phyloP scores from a whole-genome alignment of 257 asterid species.

The Pogostemon cablin region DNA sequence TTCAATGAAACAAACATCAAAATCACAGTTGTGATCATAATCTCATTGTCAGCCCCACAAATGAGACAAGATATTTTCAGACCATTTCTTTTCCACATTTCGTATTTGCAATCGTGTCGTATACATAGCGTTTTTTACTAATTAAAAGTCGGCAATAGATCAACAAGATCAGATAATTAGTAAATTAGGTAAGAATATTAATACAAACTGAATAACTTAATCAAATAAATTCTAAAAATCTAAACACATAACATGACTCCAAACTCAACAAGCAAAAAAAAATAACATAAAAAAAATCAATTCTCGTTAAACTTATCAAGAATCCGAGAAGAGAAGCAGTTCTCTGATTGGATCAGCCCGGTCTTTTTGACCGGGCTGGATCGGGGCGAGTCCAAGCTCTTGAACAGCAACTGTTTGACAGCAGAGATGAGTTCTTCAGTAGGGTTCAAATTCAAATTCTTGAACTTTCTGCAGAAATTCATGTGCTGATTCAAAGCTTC shows the following conservation, averaged over 20 bases:
- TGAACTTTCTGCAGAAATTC: constrained; percentile 72
- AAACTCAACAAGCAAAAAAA: background rate
- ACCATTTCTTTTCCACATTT: background rate
- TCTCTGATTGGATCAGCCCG: constrained; percentile 43
- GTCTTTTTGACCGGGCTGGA: constrained; percentile 40
- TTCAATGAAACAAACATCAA: background rate
- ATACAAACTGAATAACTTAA: too few species aligned
- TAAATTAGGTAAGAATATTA: too few species aligned
- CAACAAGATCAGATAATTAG: too few species aligned
- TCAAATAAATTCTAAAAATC: background rate
- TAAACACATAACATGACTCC: background rate
- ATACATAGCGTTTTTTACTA: too few species aligned
- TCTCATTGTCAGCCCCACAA: constrained; percentile 22
- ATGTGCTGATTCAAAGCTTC: constrained; percentile 78
- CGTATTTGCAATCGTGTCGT: background rate
- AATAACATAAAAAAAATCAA: background rate
- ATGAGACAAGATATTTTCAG: constrained; percentile 7
- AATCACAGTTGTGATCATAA: constrained; percentile 13
- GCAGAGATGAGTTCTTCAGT: constrained; percentile 67
- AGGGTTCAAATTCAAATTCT: constrained; percentile 54
- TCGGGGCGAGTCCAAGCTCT: constrained; percentile 72
- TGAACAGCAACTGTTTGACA: constrained; percentile 65
- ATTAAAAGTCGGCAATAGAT: too few species aligned
- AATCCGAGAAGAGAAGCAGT: constrained; percentile 53
- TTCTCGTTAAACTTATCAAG: constrained; percentile 18